Evolutionary conservation across 495 filamentous ascomycete genomes (phyloP).

Genomic region (Apiosordaria backusii): DNA sequence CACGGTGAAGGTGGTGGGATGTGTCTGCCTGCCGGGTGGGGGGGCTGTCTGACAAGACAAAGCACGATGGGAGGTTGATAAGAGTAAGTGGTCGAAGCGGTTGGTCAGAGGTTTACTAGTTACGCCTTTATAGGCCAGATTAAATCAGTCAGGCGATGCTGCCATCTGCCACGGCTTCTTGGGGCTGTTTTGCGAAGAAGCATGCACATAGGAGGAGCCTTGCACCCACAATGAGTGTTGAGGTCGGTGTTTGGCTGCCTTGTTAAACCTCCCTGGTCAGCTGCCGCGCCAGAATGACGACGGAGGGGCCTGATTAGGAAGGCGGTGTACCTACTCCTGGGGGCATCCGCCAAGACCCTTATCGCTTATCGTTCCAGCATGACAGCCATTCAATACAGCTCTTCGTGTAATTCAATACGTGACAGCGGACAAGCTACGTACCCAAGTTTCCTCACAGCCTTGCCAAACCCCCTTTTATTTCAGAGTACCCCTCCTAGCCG

Average conservation of each 20-base stretch:
- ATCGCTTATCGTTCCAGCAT: conserved; percentile 8
- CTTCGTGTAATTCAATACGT: background rate
- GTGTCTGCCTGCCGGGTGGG: background rate
- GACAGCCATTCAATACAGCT: background rate
- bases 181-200: conserved; percentile 3
- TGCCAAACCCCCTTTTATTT: background rate
- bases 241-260: conserved; percentile 6
- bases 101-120: no score
- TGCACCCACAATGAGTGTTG: background rate
- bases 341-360: conserved; percentile 7
- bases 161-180: conserved; percentile 8
- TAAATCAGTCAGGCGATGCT: conserved; percentile 15
- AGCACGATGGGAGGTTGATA: background rate
- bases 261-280: background rate
- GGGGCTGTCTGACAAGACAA: background rate
- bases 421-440: no score
- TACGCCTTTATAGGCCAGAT: background rate
- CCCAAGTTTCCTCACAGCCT: no score
- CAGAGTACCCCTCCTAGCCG: background rate
- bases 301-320: conserved; percentile 17
- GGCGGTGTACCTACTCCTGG: conserved; percentile 20
- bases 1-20: background rate
- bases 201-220: background rate
- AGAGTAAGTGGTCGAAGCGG: background rate
- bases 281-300: conserved; percentile 23